Base-by-base conservation (phyloP, 2,329 filamentous ascomycete species). In the Colletotrichum nymphaeae region DNA sequence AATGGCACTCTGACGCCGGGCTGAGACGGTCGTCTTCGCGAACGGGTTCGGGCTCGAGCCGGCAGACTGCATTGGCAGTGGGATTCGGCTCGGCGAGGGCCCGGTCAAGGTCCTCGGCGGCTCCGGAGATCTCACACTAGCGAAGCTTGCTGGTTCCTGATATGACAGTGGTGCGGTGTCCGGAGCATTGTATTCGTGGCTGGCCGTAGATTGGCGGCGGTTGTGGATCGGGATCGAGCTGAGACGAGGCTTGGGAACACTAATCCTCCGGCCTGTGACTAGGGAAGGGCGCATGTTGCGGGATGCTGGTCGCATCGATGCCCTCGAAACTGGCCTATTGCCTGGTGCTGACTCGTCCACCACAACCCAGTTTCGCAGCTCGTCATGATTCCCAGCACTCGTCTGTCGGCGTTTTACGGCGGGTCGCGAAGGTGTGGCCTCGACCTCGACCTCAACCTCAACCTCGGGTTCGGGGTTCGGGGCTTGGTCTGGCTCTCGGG, bases 311-410 rank as follows among this genome's bases (percentile, higher is more conserved):
- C 75, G 63, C 30, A 69, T 49, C 12, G 59, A 42, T 26, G 72
- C 67, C 73, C 68, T 60, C 5, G 72, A 65, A 14, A 72, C 52
- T 2, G 69, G 46, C n/a, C 69, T 37, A 9, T 55, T 46, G 30
- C 67, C 42, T 32, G 63, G 55, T 4, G 32, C 65, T 22, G 80
- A 80, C 57, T 87, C 87, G 68, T 84, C 84, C 30, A 95, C 90
- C 75, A 95, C 86, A 32, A 95, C 92, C 93, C 93, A 95, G 82
- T 91, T 93, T 35, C 89, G 86, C 6, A 93, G 84, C 56, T 92
- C 90, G 74, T 90, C 88, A 19, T 71, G 71, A 42, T 86, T 84
- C 22, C 85, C 83, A 1, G 84, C 79, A 66, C 84, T 82, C n/a
- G 88, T 85, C 73, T 91, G 89, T 56, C 89, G 84, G 55, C 89